A percentile compares a stretch with the other conserved stretches of the same genome.
Conservation (phyloP, 345 rosid species). For the Cardiospermum halicacabum region DNA sequence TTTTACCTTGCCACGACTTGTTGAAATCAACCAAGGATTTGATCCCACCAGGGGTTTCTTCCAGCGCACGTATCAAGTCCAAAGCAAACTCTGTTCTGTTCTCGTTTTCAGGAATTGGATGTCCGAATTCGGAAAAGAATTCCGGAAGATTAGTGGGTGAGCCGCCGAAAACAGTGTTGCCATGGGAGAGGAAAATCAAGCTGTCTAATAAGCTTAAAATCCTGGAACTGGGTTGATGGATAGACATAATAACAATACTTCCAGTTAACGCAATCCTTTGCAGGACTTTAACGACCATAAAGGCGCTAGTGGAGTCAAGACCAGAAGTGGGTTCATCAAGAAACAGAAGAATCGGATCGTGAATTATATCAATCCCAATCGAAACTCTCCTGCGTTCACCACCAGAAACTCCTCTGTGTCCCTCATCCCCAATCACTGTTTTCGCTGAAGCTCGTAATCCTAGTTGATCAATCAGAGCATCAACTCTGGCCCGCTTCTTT, state of each 20-base stretch:
- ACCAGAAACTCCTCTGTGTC: conserved; percentile 89
- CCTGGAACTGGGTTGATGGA: conserved; percentile 88
- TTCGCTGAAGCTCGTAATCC: conserved; percentile 65
- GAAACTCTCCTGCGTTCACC: conserved; percentile 93
- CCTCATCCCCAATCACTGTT: conserved; percentile 90
- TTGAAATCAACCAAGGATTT: conserved; percentile 67
- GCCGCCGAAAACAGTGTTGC: conserved; percentile 86
- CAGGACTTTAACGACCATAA: conserved; percentile 87
- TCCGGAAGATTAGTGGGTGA: conserved; percentile 55
- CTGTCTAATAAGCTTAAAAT: conserved; percentile 75
- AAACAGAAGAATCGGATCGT: conserved; percentile 78
- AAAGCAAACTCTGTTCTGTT: conserved; percentile 84
- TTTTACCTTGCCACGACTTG: conserved; percentile 48
- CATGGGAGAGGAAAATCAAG: conserved; percentile 73
- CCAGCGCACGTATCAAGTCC: conserved; percentile 79
- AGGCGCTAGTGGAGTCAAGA: conserved; percentile 88
- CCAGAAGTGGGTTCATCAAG: conserved; percentile 96
- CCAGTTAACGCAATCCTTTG: conserved; percentile 92
- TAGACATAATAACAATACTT: conserved; percentile 86
- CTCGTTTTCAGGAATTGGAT: conserved; percentile 83
- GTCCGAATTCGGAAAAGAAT: conserved; percentile 79
- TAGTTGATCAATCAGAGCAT: conserved; percentile 80
- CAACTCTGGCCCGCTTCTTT: conserved; percentile 71
- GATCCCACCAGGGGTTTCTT: conserved; percentile 68
- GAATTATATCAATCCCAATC: conserved; percentile 81